Evolutionary conservation across 352 stramenopile species (phyloP), one percentile per base, ranked within the genome.

Genomic region (Pythium vanterpoolii): DNA sequence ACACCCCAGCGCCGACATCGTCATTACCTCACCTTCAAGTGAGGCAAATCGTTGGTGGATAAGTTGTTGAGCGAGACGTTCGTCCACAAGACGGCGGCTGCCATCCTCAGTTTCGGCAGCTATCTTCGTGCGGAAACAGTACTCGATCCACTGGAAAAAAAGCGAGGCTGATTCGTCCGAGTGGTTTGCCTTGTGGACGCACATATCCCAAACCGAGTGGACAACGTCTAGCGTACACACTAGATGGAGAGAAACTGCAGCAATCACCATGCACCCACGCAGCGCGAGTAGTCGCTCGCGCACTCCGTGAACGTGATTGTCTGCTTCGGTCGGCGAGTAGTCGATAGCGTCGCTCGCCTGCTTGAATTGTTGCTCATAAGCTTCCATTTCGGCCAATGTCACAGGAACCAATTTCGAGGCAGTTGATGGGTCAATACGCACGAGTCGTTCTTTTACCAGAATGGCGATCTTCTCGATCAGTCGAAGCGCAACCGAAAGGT

Each of bases 131-230:
- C 52, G 42, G 16, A 84, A 69, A 34, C 79, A 93, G 3, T 86
- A 70, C 46, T 86, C 75, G 53, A 91, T 70, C 83, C 83, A 93
- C 26, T 89, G 74, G 39, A 93, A 93, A 48, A 73, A 89, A 4
- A 91, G 62, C 5, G 51, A 48, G 6, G 81, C 71, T 0, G 71
- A 62, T 52, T 90, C 81, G 38, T 87, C 77, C 18, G 44, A n/a
- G 3, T 74, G 26, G 9, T 60, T 60, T 1, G 75, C 59, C 10
- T 74, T 27, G 11, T 66, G 46, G 9, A 90, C 54, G 39, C 84
- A 72, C 21, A 77, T 39, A 8, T 69, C 16, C 83, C 83, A 93
- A 14, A 89, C 16, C 14, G 18, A 7, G 8, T 48, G 16, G 3
- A 67, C 38, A 23, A 55, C 24, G 28, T 40, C 1, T 30, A 62